Conservation (phyloP, 805 yeast genomes). For the Kazachstania taianensis region DNA sequence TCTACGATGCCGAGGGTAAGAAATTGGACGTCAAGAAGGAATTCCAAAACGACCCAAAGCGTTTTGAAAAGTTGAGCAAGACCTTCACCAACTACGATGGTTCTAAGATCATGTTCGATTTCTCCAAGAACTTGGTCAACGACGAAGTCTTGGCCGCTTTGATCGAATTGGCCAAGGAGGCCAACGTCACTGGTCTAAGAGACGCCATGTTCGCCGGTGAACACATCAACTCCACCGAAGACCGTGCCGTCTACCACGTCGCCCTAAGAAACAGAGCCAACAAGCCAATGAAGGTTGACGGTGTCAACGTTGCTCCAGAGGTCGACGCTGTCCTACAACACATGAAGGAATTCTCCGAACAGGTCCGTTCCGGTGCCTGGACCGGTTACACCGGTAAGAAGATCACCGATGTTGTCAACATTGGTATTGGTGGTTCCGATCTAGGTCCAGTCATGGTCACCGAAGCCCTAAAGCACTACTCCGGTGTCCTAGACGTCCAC, state of each 20-base stretch:
- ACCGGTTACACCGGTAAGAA: constrained; percentile 92
- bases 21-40: constrained; percentile 65
- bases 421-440: constrained; percentile 98
- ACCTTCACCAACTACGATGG: constrained; percentile 79
- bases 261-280: constrained; percentile 90
- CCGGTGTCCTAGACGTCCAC: constrained; percentile 67
- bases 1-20: constrained; percentile 64
- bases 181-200: constrained; percentile 76
- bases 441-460: constrained; percentile 99
- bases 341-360: constrained; percentile 90
- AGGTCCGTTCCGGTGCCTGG: constrained; percentile 89
- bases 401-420: constrained; percentile 90
- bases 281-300: constrained; percentile 82
- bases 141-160: constrained; percentile 66
- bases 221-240: constrained; percentile 91
- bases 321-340: constrained; percentile 87
- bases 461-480: constrained; percentile 89
- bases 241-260: constrained; percentile 92
- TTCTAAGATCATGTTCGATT: constrained; percentile 85
- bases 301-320: constrained; percentile 79
- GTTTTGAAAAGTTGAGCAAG: constrained; percentile 68
- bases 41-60: constrained; percentile 60
- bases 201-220: constrained; percentile 89
- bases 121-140: constrained; percentile 86
- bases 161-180: constrained; percentile 77